These are phyloP conservation scores for Tricholoma hemisulphureum DNA, from an alignment of 768 basidiomycete genomes.

Conservation along the genomic window DNA sequence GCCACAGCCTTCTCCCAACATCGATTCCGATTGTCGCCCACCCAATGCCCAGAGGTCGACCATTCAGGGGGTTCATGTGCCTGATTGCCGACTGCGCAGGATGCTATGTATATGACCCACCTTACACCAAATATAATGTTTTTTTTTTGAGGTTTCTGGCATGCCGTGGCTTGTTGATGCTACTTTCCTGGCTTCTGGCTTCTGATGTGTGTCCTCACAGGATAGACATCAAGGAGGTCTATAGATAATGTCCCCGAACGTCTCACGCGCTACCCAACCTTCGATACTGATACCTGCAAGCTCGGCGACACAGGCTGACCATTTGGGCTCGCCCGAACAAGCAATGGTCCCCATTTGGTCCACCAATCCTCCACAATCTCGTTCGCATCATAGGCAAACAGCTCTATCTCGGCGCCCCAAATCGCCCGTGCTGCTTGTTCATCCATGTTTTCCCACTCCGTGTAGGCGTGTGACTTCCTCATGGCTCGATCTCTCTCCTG, in stretches of 20 bases:
- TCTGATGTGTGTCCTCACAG: background rate
- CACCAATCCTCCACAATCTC: conserved; percentile 67
- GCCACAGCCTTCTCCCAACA: no score
- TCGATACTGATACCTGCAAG: conserved; percentile 23
- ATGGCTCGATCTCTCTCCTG: conserved; percentile 44
- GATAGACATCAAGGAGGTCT: background rate
- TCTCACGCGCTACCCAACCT: conserved; percentile 6
- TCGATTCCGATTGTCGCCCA: no score
- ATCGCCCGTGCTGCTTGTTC: conserved; percentile 43
- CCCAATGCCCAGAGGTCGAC: no score
- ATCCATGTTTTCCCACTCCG: conserved; percentile 43
- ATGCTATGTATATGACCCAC: no score
- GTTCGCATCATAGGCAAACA: conserved; percentile 51
- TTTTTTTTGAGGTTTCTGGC: background rate
- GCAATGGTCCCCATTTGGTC: conserved; percentile 44
- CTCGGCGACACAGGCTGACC: conserved; percentile 13
- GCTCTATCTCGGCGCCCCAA: conserved; percentile 52
- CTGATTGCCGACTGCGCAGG: no score
- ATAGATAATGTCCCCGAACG: background rate
- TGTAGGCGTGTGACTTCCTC: conserved; percentile 31
- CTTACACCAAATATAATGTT: background rate
- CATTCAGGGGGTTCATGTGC: no score
- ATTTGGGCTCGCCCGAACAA: conserved; percentile 23
- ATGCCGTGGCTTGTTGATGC: background rate
- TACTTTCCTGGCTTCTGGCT: conserved; percentile 13